Conservation (phyloP, 768 basidiomycete genomes). For the Floccularia luteovirens region DNA sequence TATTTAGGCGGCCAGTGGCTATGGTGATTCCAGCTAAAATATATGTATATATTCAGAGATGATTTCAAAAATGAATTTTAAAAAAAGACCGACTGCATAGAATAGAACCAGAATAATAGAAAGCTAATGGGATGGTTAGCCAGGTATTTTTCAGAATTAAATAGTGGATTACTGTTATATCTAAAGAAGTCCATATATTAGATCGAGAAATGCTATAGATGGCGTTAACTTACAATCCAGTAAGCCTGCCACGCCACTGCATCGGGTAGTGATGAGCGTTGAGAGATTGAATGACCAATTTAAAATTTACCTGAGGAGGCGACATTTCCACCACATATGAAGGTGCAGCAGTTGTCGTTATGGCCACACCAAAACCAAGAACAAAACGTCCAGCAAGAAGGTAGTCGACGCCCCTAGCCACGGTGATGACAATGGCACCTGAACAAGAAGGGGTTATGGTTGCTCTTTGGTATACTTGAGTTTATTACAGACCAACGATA, state of each 20-base stretch:
- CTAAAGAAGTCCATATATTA: slow-evolving; percentile 9
- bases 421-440: slow-evolving; percentile 39
- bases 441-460: slow-evolving; percentile 7
- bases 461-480: background rate
- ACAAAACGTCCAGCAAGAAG: slow-evolving; percentile 46
- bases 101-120: slow-evolving; percentile 38
- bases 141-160: slow-evolving; percentile 7
- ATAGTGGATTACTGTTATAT: slow-evolving; percentile 22
- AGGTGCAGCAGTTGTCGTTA: slow-evolving; percentile 33
- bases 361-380: slow-evolving; percentile 46
- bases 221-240: slow-evolving; percentile 34
- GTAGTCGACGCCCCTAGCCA: slow-evolving; percentile 33
- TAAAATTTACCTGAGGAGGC: slow-evolving; percentile 35
- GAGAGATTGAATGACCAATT: background rate
- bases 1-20: slow-evolving; percentile 26
- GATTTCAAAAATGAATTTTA: background rate
- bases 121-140: slow-evolving; percentile 18
- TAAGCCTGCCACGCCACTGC: slow-evolving; percentile 42
- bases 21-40: slow-evolving; percentile 32
- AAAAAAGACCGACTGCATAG: slow-evolving; percentile 25
- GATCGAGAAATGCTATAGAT: slow-evolving; percentile 5
- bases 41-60: background rate
- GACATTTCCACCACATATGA: slow-evolving; percentile 52
- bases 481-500: slow-evolving; percentile 20
- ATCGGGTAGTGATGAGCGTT: no score